Conservation (phyloP, 805 yeast genomes). For the Wickerhamomyces rabaulensis region DNA sequence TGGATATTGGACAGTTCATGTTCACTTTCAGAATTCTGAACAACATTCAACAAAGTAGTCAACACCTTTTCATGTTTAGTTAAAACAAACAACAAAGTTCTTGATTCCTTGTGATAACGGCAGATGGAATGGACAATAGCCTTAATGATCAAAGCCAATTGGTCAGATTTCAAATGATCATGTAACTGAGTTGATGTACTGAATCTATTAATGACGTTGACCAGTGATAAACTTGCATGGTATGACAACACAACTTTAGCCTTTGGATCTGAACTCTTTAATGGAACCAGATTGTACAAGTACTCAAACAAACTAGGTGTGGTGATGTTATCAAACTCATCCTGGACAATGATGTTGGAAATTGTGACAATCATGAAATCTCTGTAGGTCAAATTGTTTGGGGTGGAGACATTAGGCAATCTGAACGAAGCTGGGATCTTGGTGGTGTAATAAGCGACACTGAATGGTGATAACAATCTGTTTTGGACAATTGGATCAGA, state of each 20-base stretch:
- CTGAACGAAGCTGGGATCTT: conserved; percentile 50
- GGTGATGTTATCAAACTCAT: conserved; percentile 28
- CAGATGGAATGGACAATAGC: conserved; percentile 47
- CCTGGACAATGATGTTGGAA: conserved; percentile 35
- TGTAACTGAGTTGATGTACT: conserved; percentile 23
- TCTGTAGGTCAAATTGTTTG: conserved; percentile 44
- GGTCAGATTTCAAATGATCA: conserved; percentile 42
- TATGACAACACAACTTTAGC: conserved; percentile 39
- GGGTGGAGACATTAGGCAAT: conserved; percentile 31
- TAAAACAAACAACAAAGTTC: conserved; percentile 49
- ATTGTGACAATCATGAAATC: conserved; percentile 58
- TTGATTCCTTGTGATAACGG: conserved; percentile 46
- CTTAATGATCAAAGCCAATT: conserved; percentile 54
- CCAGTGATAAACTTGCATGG: conserved; percentile 40
- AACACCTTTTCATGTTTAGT: conserved; percentile 31
- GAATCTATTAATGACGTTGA: conserved; percentile 33
- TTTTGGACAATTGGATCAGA: conserved; percentile 34
- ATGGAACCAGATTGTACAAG: conserved; percentile 55
- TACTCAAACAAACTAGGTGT: conserved; percentile 52
- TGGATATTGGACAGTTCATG: conserved; percentile 1
- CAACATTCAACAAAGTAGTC: conserved; percentile 5
- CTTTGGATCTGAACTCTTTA: conserved; percentile 28
- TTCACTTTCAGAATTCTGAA: conserved; percentile 7
- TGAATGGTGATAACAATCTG: conserved; percentile 41
- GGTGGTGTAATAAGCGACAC: conserved; percentile 35